A percentile compares a stretch with the other conserved stretches of the same genome.
Conservation (phyloP, 768 basidiomycete genomes). For the Suillus plorans region DNA sequence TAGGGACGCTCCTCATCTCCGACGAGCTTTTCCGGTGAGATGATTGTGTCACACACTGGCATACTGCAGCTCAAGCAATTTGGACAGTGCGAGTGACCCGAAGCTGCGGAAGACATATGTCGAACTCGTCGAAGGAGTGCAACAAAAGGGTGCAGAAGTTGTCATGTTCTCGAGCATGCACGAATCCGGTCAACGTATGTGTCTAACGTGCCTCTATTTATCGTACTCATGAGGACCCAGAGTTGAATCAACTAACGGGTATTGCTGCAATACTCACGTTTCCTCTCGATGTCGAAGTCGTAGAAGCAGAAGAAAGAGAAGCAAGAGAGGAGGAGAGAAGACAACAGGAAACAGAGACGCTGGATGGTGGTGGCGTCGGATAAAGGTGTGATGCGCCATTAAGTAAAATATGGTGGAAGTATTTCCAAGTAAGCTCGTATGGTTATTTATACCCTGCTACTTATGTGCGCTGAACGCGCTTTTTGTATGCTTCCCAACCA, state of each 20-base stretch:
- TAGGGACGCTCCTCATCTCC: constrained; percentile 92
- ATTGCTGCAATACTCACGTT: constrained; percentile 95
- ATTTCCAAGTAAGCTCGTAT: background rate
- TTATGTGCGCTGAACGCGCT: constrained; percentile 35
- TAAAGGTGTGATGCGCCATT: background rate
- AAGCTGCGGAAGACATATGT: constrained; percentile 81
- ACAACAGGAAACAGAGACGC: constrained; percentile 11
- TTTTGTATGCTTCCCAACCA: constrained; percentile 90
- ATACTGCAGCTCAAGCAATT: background rate
- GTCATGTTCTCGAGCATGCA: constrained; percentile 99
- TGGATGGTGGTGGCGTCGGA: constrained; percentile 6
- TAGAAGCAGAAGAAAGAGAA: constrained; percentile 88
- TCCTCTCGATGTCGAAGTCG: constrained; percentile 92
- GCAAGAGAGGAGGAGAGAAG: constrained; percentile 47
- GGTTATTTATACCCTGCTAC: background rate
- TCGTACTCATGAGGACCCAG: constrained; percentile 38
- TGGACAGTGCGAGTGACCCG: constrained; percentile 74
- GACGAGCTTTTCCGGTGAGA: constrained; percentile 89
- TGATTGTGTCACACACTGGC: background rate
- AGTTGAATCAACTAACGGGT: constrained; percentile 94
- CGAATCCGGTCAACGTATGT: constrained; percentile 94
- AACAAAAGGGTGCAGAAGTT: constrained; percentile 87
- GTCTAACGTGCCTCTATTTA: background rate
- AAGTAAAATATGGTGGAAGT: background rate
- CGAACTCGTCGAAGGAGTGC: constrained; percentile 82